Conservation (phyloP, 805 yeast species). For the Saccharomycopsis sp. region DNA sequence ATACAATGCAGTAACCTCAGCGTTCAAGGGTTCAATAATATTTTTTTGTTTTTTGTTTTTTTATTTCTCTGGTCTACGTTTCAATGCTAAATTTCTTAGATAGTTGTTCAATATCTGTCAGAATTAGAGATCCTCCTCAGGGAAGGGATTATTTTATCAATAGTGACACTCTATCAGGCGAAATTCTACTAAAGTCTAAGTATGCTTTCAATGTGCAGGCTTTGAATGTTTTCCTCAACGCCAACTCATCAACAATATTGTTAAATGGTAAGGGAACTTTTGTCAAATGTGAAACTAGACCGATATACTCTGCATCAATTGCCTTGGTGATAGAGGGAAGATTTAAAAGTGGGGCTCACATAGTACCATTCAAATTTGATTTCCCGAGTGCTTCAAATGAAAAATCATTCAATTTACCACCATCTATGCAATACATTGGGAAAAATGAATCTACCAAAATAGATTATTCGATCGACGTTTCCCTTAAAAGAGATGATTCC, state of each 20-base stretch:
- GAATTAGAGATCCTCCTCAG: constrained; percentile 2
- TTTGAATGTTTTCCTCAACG: constrained; percentile 9
- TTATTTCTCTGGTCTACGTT: neutral
- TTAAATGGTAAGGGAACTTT: constrained; percentile 15
- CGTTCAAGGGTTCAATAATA: neutral
- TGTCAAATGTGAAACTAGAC: constrained; percentile 15
- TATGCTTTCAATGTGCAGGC: constrained; percentile 6
- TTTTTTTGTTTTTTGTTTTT: neutral
- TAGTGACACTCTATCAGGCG: constrained; percentile 10
- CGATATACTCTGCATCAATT: constrained; percentile 4
- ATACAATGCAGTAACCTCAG: neutral
- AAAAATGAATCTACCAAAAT: constrained; percentile 13
- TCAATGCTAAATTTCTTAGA: constrained; percentile 12
- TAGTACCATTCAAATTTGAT: constrained; percentile 10
- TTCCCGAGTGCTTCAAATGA: constrained; percentile 7
- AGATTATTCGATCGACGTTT: constrained; percentile 14
- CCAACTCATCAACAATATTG: constrained; percentile 10
- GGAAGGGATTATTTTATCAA: constrained; percentile 10
- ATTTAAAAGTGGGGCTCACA: constrained; percentile 4
- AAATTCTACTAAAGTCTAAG: constrained; percentile 8
- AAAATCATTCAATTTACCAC: constrained; percentile 15
- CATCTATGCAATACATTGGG: constrained; percentile 7
- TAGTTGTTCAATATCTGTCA: constrained; percentile 2
- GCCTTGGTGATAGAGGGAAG: constrained; percentile 1
- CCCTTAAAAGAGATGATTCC: constrained; percentile 6